phyloP scores from a whole-genome alignment of 352 stramenopile genomes.

The Pythium apleroticum region DNA sequence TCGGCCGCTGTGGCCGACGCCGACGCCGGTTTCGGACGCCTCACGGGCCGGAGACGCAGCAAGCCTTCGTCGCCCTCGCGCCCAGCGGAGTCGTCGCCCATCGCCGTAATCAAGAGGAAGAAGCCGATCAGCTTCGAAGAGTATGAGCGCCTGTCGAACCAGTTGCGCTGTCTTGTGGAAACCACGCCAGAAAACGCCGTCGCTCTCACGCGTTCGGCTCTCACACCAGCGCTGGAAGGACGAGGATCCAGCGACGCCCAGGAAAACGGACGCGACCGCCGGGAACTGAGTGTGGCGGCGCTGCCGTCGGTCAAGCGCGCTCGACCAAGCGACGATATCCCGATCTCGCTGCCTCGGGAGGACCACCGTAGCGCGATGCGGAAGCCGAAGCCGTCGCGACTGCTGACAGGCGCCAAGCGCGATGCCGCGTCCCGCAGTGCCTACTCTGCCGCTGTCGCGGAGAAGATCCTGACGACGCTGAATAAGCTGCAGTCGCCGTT shows the following conservation, averaged over 20 bases:
- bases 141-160: constrained; percentile 63
- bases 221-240: constrained; percentile 35
- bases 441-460: constrained; percentile 71
- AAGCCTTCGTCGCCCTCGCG: constrained; percentile 26
- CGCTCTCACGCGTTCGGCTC: constrained; percentile 51
- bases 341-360: constrained; percentile 36
- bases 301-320: constrained; percentile 45
- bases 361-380: constrained; percentile 42
- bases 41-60: constrained; percentile 24
- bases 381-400: constrained; percentile 62
- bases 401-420: constrained; percentile 70
- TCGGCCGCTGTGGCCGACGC: constrained; percentile 6
- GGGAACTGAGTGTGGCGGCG: constrained; percentile 30
- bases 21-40: constrained; percentile 13
- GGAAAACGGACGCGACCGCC: constrained; percentile 16
- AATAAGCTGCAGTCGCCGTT: constrained; percentile 83
- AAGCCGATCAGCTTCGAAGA: constrained; percentile 79
- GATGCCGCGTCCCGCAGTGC: constrained; percentile 56
- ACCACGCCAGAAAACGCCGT: constrained; percentile 55
- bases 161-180: constrained; percentile 69
- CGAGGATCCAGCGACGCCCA: constrained; percentile 10
- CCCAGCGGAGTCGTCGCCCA: constrained; percentile 23
- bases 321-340: constrained; percentile 36
- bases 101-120: constrained; percentile 69
- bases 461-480: constrained; percentile 79